These are phyloP conservation scores for Daldinia concentrica DNA, from an alignment of 495 filamentous ascomycete genomes.

Conservation along the genomic window DNA sequence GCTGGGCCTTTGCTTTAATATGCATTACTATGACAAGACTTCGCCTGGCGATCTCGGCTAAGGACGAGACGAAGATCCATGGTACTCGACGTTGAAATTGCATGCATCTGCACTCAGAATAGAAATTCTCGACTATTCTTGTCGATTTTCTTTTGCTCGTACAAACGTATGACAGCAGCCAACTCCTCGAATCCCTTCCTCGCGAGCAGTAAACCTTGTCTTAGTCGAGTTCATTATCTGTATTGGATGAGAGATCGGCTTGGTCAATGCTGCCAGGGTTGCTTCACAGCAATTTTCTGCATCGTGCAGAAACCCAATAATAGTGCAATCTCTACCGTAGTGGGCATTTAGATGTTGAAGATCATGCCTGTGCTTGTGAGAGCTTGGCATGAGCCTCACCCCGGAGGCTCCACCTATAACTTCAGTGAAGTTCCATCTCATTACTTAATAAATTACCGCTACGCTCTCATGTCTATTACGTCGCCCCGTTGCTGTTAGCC, in stretches of 20 bases:
- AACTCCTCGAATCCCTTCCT: constrained; percentile 27
- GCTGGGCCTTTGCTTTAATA: constrained; percentile 36
- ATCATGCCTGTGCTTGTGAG: constrained; percentile 27
- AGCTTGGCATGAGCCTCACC: constrained; percentile 39
- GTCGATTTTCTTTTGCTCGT: constrained; percentile 20
- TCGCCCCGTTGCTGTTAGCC: background rate
- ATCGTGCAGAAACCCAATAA: constrained; percentile 9
- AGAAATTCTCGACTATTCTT: constrained; percentile 37
- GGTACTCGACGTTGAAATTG: constrained; percentile 20
- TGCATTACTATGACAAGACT: constrained; percentile 32
- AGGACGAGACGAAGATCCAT: constrained; percentile 36
- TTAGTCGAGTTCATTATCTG: constrained; percentile 24
- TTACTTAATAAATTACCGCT: constrained; percentile 14
- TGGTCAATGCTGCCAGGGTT: constrained; percentile 14
- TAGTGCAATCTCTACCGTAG: constrained; percentile 28
- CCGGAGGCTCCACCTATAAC: constrained; percentile 18
- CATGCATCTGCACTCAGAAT: constrained; percentile 20
- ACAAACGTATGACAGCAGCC: background rate
- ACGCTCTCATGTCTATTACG: background rate
- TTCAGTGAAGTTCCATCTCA: constrained; percentile 19
- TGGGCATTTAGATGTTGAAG: constrained; percentile 23
- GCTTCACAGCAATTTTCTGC: constrained; percentile 29
- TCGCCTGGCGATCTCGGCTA: constrained; percentile 31
- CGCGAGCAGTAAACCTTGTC: constrained; percentile 30
- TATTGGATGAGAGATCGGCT: constrained; percentile 23